Base-by-base conservation (phyloP, 192 early-diverging fungal genomes). In the Rhizophagus prolifer region DNA sequence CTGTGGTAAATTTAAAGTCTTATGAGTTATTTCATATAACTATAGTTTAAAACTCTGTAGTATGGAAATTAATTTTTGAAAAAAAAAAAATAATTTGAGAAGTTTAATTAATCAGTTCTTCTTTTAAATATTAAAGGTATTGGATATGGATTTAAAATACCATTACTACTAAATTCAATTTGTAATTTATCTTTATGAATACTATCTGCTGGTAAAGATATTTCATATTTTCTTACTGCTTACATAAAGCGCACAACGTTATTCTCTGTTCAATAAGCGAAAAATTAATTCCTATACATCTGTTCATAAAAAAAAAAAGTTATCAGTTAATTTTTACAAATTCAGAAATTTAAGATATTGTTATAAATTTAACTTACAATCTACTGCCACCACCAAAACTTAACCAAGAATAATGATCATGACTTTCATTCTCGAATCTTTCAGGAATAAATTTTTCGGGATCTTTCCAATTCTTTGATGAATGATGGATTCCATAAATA, bases 401-500 rank as follows among this genome's bases (percentile, higher is more conserved):
- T 25, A 25, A 61, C n/a, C 9, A 61, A 25, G n/a, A 8, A 10
- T 25, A 23, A n/a, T 61, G 0, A 0, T 61, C 60, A 25, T 25
- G 60, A 3, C 26, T n/a, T 61, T 61, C 21, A 61, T 61, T 26
- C n/a, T 61, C n/a, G 10, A 61, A 61, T 12, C 60, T 61, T 9
- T 61, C 60, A 9, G 60, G 60, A 25, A 61, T 61, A 61, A 61
- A 61, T 26, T 26, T 61, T 61, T 61, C 60, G 9, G 60, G 60
- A 61, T 61, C 25, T 26, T 61, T 16, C 60, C 60, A 61, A 61
- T 25, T n/a, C 1, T 5, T 61, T 61, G 60, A 26, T 61, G 60
- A 61, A 61, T 61, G 60, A 61, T 61, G 60, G 3, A 61, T 10
- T 61, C 60, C 60, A 23, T 61, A 61, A 8, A 26, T 3, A 12